Percentiles rank a stretch among this genome's conserved stretches.
Conservation (phyloP, 2,329 filamentous ascomycete genomes). For the Pseudogymnoascus destructans region DNA sequence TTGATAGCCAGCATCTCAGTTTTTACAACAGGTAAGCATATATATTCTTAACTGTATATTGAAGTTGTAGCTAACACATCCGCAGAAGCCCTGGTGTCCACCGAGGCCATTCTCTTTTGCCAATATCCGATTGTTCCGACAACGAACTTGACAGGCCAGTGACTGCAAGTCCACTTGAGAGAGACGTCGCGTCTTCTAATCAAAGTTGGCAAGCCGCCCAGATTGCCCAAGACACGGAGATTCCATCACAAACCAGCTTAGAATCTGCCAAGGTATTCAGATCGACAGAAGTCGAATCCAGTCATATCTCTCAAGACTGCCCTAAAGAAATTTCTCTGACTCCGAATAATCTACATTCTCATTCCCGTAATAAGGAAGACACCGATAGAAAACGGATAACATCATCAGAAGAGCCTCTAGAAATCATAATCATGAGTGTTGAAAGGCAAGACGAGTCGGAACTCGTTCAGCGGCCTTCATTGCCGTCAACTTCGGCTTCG, state of each 20-base stretch:
- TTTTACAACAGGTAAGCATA: neutral
- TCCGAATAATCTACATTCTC: neutral
- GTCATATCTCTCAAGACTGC: neutral
- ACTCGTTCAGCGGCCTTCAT: neutral
- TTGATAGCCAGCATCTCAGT: neutral
- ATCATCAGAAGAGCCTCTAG: neutral
- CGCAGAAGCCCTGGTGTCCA: neutral
- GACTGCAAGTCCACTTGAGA: neutral
- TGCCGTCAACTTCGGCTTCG: neutral
- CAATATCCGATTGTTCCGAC: conserved; percentile 1
- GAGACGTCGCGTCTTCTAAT: neutral
- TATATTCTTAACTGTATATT: neutral
- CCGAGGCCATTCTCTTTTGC: neutral
- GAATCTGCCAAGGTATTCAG: neutral
- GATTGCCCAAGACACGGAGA: neutral
- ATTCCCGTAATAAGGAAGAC: neutral
- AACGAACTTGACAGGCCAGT: neutral
- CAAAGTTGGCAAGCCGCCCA: conserved; percentile 5
- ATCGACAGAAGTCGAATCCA: neutral
- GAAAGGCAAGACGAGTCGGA: conserved; percentile 2
- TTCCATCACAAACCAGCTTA: neutral
- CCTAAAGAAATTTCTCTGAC: neutral
- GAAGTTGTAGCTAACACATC: neutral
- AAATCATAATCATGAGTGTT: conserved; percentile 2
- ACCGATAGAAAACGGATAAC: neutral